phyloP scores from a whole-genome alignment of 768 basidiomycete genomes.

The Mycena vulgaris region DNA sequence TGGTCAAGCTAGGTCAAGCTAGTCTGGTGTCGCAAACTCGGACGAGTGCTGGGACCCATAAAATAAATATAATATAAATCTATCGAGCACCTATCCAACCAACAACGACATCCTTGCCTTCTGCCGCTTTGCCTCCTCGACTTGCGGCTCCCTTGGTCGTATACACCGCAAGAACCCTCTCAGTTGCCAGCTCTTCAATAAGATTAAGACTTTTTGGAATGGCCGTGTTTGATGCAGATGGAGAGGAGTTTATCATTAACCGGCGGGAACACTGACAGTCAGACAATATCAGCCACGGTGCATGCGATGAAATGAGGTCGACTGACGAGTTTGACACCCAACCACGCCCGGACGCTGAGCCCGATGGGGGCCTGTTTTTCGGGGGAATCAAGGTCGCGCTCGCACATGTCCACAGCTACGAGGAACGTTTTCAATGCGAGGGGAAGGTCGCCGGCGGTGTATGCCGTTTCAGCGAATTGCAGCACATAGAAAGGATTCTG shows the following conservation, averaged over 20 bases:
- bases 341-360: constrained; percentile 83
- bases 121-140: constrained; percentile 50
- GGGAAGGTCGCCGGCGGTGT: constrained; percentile 81
- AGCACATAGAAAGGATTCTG: constrained; percentile 90
- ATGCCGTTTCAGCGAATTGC: constrained; percentile 92
- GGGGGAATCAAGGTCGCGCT: constrained; percentile 63
- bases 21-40: too few species aligned
- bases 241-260: constrained; percentile 59
- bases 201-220: constrained; percentile 70
- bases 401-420: constrained; percentile 84
- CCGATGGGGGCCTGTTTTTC: constrained; percentile 63
- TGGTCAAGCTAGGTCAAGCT: too few species aligned
- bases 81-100: constrained; percentile 35
- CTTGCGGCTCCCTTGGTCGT: constrained; percentile 53
- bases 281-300: not conserved
- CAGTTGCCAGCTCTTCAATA: constrained; percentile 82
- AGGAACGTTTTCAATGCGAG: constrained; percentile 87
- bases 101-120: constrained; percentile 58
- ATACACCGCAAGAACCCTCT: constrained; percentile 77
- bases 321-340: constrained; percentile 82
- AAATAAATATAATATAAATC: not conserved
- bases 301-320: constrained; percentile 4
- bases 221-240: constrained; percentile 71
- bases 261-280: constrained; percentile 70
- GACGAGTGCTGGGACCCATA: too few species aligned